Conservation (phyloP, 2,329 filamentous ascomycete species). For the Cryoendolithus antarcticus region DNA sequence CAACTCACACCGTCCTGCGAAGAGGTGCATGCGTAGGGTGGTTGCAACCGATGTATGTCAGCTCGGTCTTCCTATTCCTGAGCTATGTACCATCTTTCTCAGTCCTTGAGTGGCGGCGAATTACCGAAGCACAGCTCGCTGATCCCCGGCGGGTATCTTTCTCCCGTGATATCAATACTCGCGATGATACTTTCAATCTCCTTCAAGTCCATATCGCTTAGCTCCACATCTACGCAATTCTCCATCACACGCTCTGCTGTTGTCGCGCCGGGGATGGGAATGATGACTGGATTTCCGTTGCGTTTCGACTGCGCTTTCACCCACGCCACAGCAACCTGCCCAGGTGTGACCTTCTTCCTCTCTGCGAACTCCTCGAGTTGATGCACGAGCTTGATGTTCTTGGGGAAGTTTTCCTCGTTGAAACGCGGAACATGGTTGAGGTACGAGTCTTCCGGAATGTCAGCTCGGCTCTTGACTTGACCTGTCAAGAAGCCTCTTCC, state of each 20-base stretch:
- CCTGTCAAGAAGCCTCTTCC: slow-evolving; percentile 49
- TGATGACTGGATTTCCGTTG: slow-evolving; percentile 31
- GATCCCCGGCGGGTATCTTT: slow-evolving; percentile 23
- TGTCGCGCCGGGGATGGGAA: slow-evolving; percentile 33
- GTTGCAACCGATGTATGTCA: too few relatives aligned
- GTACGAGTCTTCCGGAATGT: slow-evolving; percentile 43
- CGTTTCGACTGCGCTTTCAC: slow-evolving; percentile 30
- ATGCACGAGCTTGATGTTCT: slow-evolving; percentile 51
- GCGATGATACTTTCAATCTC: slow-evolving; percentile 41
- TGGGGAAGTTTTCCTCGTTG: slow-evolving; percentile 47
- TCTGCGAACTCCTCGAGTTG: slow-evolving; percentile 46
- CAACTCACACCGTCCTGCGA: neutral
- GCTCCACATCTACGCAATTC: slow-evolving; percentile 27
- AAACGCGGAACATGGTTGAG: slow-evolving; percentile 44
- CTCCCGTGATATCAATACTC: slow-evolving; percentile 31
- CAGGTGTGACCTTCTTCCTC: slow-evolving; percentile 39
- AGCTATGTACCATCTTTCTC: neutral
- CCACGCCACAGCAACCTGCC: slow-evolving; percentile 41
- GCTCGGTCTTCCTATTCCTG: neutral
- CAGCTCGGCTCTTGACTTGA: slow-evolving; percentile 37
- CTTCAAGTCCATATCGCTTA: slow-evolving; percentile 37
- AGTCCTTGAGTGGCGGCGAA: slow-evolving; percentile 13
- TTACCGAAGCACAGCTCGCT: slow-evolving; percentile 16
- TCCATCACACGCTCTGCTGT: slow-evolving; percentile 27
- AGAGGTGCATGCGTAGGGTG: neutral